Evolutionary conservation across 306 rosid species (phyloP).

Genomic region (Inga leiocalycina): DNA sequence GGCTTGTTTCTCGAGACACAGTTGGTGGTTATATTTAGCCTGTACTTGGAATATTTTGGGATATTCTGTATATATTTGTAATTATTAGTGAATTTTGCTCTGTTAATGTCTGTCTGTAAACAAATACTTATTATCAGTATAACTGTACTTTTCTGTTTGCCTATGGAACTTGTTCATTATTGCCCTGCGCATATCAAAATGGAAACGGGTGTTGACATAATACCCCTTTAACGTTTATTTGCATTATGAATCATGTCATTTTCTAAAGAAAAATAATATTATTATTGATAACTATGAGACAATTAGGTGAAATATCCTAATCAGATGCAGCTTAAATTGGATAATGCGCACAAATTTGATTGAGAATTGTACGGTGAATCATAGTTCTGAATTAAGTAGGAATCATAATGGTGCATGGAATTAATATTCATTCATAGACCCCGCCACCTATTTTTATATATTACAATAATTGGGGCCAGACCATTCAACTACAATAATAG

Average conservation of each 20-base stretch:
- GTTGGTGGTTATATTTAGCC: too few species aligned
- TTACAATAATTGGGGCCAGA: neutral
- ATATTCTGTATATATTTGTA: too few species aligned
- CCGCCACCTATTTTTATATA: neutral
- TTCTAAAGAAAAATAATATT: neutral
- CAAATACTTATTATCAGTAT: too few species aligned
- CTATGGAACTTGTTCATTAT: too few species aligned
- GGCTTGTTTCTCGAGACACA: too few species aligned
- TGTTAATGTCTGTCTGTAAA: too few species aligned
- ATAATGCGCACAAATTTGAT: neutral
- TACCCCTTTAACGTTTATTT: neutral
- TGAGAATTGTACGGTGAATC: neutral
- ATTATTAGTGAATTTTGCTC: too few species aligned
- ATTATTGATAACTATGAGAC: neutral
- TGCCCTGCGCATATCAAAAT: too few species aligned
- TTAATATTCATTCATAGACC: neutral
- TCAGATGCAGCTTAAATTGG: neutral
- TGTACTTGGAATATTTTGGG: too few species aligned
- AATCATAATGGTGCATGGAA: neutral
- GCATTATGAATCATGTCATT: constrained; percentile 16
- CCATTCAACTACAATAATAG: neutral
- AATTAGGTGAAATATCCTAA: constrained; percentile 2
- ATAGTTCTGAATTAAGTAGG: neutral
- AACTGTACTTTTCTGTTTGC: too few species aligned
- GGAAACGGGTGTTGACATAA: too few species aligned